Conservation (phyloP, 805 yeast species). For the Suhomyces prunicola region DNA sequence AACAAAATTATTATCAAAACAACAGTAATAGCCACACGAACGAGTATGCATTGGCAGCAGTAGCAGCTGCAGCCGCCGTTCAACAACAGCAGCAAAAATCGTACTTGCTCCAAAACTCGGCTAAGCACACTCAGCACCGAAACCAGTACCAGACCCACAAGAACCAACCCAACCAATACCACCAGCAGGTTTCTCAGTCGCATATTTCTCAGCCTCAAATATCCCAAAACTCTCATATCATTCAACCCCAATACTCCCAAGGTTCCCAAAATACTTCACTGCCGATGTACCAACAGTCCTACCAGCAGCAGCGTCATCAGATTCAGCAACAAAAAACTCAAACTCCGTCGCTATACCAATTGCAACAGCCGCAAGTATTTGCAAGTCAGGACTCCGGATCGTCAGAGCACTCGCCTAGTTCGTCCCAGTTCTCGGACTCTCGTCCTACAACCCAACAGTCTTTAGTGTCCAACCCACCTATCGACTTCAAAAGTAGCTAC, state of each 20-base stretch:
- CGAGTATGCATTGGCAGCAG: slow-evolving; percentile 27
- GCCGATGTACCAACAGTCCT: not conserved
- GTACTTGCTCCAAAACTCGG: slow-evolving; percentile 16
- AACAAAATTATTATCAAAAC: slow-evolving; percentile 1
- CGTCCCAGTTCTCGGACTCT: slow-evolving; percentile 1
- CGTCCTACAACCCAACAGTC: not conserved
- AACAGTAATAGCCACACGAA: slow-evolving; percentile 7
- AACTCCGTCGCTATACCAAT: not conserved
- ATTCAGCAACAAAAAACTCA: not conserved
- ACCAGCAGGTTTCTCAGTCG: not conserved
- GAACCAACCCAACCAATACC: not conserved
- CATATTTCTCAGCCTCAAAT: not conserved
- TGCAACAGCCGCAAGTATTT: slow-evolving; percentile 1
- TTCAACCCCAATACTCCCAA: slow-evolving; percentile 2
- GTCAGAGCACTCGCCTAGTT: not conserved
- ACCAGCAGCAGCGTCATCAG: not conserved
- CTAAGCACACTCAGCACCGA: not conserved
- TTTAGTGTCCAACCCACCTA: not conserved
- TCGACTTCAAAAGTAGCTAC: slow-evolving; percentile 16
- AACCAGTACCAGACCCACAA: slow-evolving; percentile 4
- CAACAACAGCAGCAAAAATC: slow-evolving; percentile 25
- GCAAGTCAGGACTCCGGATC: not conserved
- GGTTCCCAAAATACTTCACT: slow-evolving; percentile 1
- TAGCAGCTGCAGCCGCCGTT: slow-evolving; percentile 32
- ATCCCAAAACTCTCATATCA: slow-evolving; percentile 4